phyloP scores from a whole-genome alignment of 169 alveolate genomes.

The Besnoitia besnoiti region DNA sequence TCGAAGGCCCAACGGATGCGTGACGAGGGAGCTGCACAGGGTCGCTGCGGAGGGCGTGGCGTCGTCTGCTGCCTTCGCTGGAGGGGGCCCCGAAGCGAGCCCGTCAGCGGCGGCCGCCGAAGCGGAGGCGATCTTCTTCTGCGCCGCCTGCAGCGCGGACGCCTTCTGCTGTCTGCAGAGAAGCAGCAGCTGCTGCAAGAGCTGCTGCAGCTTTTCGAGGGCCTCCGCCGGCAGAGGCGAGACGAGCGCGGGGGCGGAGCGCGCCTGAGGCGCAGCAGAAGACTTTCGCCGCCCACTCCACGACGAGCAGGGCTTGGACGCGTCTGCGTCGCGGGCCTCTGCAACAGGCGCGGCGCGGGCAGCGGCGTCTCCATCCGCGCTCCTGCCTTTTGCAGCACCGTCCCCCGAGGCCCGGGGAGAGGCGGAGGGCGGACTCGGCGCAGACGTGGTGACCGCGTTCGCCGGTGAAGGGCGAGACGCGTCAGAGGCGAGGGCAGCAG shows the following conservation, averaged over 20 bases:
- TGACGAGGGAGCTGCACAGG: background rate
- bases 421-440: too few relatives aligned
- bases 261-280: too few relatives aligned
- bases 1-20: constrained; percentile 10
- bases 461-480: background rate
- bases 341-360: background rate
- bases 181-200: constrained; percentile 24
- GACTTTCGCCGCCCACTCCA: background rate
- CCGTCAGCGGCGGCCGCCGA: background rate
- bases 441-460: background rate
- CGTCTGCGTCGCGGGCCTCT: background rate
- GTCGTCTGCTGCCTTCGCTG: background rate
- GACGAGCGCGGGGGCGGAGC: background rate
- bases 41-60: background rate
- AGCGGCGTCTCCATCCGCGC: background rate
- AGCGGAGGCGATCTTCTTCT: background rate
- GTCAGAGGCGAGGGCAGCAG: background rate
- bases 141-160: background rate
- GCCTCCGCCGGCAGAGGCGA: constrained; percentile 10
- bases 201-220: constrained; percentile 33
- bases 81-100: background rate
- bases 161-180: constrained; percentile 35
- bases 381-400: background rate
- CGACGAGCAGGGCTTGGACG: background rate
- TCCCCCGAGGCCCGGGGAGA: too few relatives aligned